Percentiles rank a stretch among this genome's conserved stretches.
Evolutionary conservation across 306 rosid species (phyloP).

Genomic region (Cucurbita maxima): DNA sequence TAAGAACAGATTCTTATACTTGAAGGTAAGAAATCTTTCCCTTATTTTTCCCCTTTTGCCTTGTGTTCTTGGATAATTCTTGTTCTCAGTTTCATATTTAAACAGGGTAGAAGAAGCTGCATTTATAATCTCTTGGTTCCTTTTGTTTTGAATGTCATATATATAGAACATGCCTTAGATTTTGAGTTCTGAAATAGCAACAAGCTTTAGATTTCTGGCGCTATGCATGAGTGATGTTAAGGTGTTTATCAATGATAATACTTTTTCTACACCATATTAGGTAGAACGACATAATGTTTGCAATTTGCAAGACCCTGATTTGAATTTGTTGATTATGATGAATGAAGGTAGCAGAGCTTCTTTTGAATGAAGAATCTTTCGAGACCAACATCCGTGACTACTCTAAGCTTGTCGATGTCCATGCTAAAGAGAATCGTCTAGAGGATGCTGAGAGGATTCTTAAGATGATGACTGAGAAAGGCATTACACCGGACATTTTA

Average conservation of each 20-base stretch:
- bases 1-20: constrained; percentile 30
- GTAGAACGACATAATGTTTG: not conserved
- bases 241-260: not conserved
- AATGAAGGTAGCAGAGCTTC: constrained; percentile 63
- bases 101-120: not conserved
- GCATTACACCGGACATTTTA: constrained; percentile 35
- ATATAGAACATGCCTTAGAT: not conserved
- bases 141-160: not conserved
- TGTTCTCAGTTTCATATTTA: not conserved
- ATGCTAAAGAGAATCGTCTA: constrained; percentile 45
- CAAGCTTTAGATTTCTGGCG: not conserved
- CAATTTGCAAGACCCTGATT: not conserved
- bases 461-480: constrained; percentile 57
- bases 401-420: constrained; percentile 48
- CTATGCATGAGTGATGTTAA: not conserved
- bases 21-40: constrained; percentile 38
- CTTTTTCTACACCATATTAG: not conserved
- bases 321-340: not conserved
- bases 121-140: not conserved
- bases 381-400: constrained; percentile 55
- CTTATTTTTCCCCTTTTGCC: not conserved
- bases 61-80: not conserved
- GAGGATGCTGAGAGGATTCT: constrained; percentile 69
- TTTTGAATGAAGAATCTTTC: constrained; percentile 60
- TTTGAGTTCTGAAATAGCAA: not conserved